phyloP scores from a whole-genome alignment of 169 alveolate genomes.

The Eimeria maxima region DNA sequence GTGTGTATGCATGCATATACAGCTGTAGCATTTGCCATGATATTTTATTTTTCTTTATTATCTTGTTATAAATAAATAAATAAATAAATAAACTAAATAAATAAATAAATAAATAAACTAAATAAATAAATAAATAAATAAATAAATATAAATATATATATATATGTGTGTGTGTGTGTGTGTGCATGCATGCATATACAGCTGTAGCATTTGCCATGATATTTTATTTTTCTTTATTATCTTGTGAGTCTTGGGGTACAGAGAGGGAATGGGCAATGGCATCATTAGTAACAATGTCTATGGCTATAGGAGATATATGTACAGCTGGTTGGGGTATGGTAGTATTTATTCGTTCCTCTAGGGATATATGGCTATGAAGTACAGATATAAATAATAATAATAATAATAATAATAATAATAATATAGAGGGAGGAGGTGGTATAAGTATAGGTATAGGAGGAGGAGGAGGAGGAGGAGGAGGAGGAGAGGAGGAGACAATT shows the following conservation, averaged over 20 bases:
- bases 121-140: background rate
- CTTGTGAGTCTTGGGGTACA: conserved; percentile 82
- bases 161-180: conserved; percentile 1
- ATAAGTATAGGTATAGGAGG: background rate
- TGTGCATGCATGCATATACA: no score
- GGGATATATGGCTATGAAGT: conserved; percentile 46
- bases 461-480: background rate
- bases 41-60: no score
- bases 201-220: conserved; percentile 81
- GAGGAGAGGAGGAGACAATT: background rate
- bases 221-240: conserved; percentile 52
- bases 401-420: background rate
- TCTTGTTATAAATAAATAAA: no score
- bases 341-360: conserved; percentile 46
- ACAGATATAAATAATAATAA: background rate
- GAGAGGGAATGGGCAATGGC: conserved; percentile 82
- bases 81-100: no score
- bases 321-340: conserved; percentile 80
- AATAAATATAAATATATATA: background rate
- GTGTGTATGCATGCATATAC: no score
- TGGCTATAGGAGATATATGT: conserved; percentile 77
- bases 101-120: no score
- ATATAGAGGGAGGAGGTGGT: background rate
- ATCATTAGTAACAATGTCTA: conserved; percentile 74
- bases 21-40: no score